A percentile compares a stretch with the other conserved stretches of the same genome.
phyloP scores from a whole-genome alignment of 768 basidiomycete species.

The Cystobasidium ongulense region DNA sequence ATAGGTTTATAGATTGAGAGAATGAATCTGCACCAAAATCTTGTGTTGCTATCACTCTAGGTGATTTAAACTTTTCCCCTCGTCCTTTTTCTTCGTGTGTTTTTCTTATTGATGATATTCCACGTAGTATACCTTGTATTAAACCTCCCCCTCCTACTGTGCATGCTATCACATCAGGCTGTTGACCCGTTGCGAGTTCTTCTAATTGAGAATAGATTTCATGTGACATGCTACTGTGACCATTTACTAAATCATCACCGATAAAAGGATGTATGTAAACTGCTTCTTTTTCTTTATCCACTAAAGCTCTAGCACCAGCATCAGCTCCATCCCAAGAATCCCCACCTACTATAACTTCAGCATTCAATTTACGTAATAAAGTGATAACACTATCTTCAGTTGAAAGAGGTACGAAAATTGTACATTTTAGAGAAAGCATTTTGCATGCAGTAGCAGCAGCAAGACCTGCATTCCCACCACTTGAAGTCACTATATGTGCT shows the following conservation, averaged over 20 bases:
- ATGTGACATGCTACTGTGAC: neutral
- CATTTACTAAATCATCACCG: slow-evolving; percentile 15
- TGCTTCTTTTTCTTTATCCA: neutral
- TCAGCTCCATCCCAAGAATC: slow-evolving; percentile 17
- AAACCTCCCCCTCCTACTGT: slow-evolving; percentile 19
- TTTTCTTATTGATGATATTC: neutral
- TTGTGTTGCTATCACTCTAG: slow-evolving; percentile 17
- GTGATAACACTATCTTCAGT: slow-evolving; percentile 14
- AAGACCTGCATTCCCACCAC: slow-evolving; percentile 21
- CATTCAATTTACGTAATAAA: neutral
- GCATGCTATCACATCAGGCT: slow-evolving; percentile 12
- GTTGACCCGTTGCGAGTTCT: neutral
- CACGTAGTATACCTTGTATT: slow-evolving; percentile 17
- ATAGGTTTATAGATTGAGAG: slow-evolving; percentile 26
- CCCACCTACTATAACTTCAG: slow-evolving; percentile 14
- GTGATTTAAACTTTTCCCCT: neutral
- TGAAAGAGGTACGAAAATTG: neutral
- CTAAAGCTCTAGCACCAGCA: neutral
- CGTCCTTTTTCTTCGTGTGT: neutral
- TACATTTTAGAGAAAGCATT: slow-evolving; percentile 19
- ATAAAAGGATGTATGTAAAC: slow-evolving; percentile 17
- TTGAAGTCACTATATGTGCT: slow-evolving; percentile 14
- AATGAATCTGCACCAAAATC: slow-evolving; percentile 24
- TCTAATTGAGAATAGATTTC: slow-evolving; percentile 14
- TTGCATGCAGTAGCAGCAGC: slow-evolving; percentile 22